A percentile compares a stretch with the other conserved stretches of the same genome.
These are phyloP conservation scores for Aspergillus fischeri DNA, from an alignment of 2,329 filamentous ascomycete species.

Conservation along the genomic window DNA sequence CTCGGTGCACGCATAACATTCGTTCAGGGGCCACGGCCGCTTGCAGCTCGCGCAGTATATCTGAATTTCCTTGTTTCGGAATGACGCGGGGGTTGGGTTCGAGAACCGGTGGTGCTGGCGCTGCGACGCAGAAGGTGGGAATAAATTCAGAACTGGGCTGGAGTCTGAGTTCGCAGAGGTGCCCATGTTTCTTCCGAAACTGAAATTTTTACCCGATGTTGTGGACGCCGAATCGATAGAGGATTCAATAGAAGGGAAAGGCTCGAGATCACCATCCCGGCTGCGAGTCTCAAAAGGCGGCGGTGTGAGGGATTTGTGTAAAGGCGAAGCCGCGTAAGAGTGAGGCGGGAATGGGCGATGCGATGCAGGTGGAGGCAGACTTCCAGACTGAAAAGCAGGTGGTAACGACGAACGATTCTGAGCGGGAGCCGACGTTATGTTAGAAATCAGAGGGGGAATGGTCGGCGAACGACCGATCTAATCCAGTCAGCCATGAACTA, in stretches of 20 bases:
- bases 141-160: slow-evolving; percentile 49
- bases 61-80: slow-evolving; percentile 56
- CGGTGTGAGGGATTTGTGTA: slow-evolving; percentile 86
- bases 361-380: slow-evolving; percentile 36
- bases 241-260: slow-evolving; percentile 87
- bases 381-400: slow-evolving; percentile 51
- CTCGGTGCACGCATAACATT: slow-evolving; percentile 91
- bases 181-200: slow-evolving; percentile 58
- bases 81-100: slow-evolving; percentile 52
- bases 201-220: slow-evolving; percentile 61
- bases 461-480: slow-evolving; percentile 40
- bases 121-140: slow-evolving; percentile 30
- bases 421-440: slow-evolving; percentile 38
- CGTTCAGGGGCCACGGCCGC: slow-evolving; percentile 68
- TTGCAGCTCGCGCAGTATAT: slow-evolving; percentile 92
- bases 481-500: slow-evolving; percentile 44
- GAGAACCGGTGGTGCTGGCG: slow-evolving; percentile 40
- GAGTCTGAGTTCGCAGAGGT: slow-evolving; percentile 69
- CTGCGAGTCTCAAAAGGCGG: slow-evolving; percentile 60
- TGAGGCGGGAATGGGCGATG: slow-evolving; percentile 44
- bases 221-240: slow-evolving; percentile 55
- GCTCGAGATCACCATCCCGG: slow-evolving; percentile 60
- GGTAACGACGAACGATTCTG: slow-evolving; percentile 60
- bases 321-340: slow-evolving; percentile 77
- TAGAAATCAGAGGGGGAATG: slow-evolving; percentile 36